Percentiles rank a stretch among this genome's conserved stretches.
phyloP scores from a whole-genome alignment of 768 basidiomycete genomes.

The Filobasidium wieringae region DNA sequence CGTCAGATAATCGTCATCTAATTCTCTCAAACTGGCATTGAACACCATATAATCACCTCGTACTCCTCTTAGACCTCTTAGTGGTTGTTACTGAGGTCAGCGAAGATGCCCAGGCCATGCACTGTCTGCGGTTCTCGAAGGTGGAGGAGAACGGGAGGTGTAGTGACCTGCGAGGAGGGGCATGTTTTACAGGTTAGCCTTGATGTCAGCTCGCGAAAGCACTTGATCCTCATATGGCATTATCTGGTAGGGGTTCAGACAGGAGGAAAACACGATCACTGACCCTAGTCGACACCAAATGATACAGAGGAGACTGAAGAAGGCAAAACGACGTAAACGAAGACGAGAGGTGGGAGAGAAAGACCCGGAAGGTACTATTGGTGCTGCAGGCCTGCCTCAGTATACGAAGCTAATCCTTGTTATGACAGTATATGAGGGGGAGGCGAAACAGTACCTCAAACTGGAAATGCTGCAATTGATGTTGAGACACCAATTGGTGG shows the following conservation, averaged over 20 bases:
- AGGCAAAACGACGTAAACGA: conserved; percentile 47
- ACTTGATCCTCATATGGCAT: neutral
- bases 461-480: conserved; percentile 75
- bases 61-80: too few species aligned
- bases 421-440: conserved; percentile 66
- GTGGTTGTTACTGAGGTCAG: too few species aligned
- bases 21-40: too few species aligned
- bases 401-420: too few species aligned
- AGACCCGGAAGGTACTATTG: conserved; percentile 49
- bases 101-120: conserved; percentile 44
- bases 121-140: conserved; percentile 67
- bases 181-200: conserved; percentile 70
- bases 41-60: too few species aligned
- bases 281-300: conserved; percentile 53
- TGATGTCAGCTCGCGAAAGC: neutral
- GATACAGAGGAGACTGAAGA: conserved; percentile 57
- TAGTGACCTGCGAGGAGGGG: conserved; percentile 78
- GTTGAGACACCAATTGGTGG: conserved; percentile 57
- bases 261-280: conserved; percentile 62
- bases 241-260: conserved; percentile 59
- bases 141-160: conserved; percentile 79
- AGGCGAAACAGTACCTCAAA: conserved; percentile 63
- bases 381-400: neutral
- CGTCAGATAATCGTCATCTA: too few species aligned
- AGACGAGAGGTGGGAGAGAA: conserved; percentile 43